phyloP scores from a whole-genome alignment of 768 basidiomycete genomes.

The Termitomyces titanicus region DNA sequence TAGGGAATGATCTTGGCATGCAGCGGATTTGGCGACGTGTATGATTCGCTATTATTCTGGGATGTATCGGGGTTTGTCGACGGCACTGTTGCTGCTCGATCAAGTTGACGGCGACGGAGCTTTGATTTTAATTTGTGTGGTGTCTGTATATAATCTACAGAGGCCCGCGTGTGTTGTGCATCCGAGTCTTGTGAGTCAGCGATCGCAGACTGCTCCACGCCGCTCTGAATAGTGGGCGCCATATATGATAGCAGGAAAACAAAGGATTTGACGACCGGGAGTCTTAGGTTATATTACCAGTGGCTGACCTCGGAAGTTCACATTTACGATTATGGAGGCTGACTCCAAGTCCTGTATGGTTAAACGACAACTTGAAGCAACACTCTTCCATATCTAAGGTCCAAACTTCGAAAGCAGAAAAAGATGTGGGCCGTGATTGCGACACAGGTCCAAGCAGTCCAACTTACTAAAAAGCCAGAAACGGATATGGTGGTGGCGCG shows the following conservation, averaged over 20 bases:
- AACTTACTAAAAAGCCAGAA: no score
- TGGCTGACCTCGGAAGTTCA: background rate
- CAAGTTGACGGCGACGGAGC: slow-evolving; percentile 6
- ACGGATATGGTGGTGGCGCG: no score
- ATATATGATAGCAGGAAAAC: background rate
- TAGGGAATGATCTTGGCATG: slow-evolving; percentile 18
- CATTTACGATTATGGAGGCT: background rate
- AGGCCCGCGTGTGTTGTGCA: background rate
- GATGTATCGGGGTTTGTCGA: background rate
- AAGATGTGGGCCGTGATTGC: no score
- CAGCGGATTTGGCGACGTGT: slow-evolving; percentile 11
- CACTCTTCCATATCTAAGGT: no score
- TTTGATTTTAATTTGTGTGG: background rate
- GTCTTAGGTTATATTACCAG: background rate
- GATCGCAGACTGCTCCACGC: background rate
- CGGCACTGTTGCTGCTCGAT: background rate
- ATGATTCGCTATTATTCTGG: background rate
- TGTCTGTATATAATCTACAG: background rate
- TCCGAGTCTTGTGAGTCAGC: background rate
- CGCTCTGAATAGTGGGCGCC: slow-evolving; percentile 7
- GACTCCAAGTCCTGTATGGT: no score
- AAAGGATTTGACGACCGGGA: background rate
- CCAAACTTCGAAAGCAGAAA: no score
- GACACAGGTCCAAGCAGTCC: no score
- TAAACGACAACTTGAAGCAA: no score